phyloP scores from a whole-genome alignment of 495 filamentous ascomycete species.

The Trichoderma orchidacearum region DNA sequence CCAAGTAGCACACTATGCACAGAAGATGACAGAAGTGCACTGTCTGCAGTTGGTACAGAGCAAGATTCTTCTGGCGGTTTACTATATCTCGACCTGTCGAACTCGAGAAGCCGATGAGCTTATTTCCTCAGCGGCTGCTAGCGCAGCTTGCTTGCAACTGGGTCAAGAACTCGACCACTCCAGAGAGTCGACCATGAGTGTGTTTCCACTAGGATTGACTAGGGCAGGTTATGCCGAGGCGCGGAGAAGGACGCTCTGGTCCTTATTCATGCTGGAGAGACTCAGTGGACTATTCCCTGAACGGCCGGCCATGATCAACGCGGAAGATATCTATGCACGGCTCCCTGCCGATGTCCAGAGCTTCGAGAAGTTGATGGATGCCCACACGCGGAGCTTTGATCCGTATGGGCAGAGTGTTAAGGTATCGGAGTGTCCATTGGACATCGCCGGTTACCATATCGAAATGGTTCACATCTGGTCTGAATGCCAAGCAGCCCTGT shows the following conservation, averaged over 20 bases:
- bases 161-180: slow-evolving; percentile 46
- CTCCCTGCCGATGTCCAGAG: slow-evolving; percentile 43
- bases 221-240: slow-evolving; percentile 47
- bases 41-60: slow-evolving; percentile 48
- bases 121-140: slow-evolving; percentile 42
- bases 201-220: slow-evolving; percentile 42
- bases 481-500: slow-evolving; percentile 44
- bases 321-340: slow-evolving; percentile 46
- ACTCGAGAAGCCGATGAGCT: slow-evolving; percentile 44
- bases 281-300: slow-evolving; percentile 43
- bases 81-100: slow-evolving; percentile 46
- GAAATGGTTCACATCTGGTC: slow-evolving; percentile 50
- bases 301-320: slow-evolving; percentile 26
- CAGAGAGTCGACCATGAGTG: slow-evolving; percentile 25
- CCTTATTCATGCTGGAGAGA: slow-evolving; percentile 48
- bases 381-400: slow-evolving; percentile 44
- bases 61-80: slow-evolving; percentile 47
- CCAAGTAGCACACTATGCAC: slow-evolving; percentile 43
- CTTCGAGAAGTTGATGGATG: slow-evolving; percentile 42
- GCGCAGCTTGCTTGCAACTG: slow-evolving; percentile 40
- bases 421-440: slow-evolving; percentile 14
- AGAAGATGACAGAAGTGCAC: slow-evolving; percentile 29
- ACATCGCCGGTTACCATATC: slow-evolving; percentile 44
- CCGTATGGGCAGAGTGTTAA: slow-evolving; percentile 16
- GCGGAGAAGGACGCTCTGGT: slow-evolving; percentile 55